Evolutionary conservation across 305 asterid species (phyloP), one percentile per base, ranked within the genome.

Genomic region (Vinca major): DNA sequence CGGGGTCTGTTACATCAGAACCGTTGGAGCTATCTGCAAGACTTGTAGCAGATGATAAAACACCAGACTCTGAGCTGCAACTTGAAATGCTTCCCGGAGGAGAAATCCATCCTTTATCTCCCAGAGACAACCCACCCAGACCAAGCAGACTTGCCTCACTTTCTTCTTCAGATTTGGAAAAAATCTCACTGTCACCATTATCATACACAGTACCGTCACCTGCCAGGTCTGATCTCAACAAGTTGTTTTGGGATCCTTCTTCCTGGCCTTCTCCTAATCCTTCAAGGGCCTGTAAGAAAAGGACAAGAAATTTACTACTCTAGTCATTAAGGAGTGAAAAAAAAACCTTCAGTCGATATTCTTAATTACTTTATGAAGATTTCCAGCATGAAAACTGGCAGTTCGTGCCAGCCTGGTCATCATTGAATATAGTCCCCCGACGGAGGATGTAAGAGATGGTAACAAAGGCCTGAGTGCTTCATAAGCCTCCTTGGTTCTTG

Each of bases 341-440:
- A 19, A 12, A 71, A 4, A 37, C 43, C 48, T 61, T 57, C 60
- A 68, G 53, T 4, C 41, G 53, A 50, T 47, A 62, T 45, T 19
- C 43, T 0, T 44, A 14, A 71, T 83, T 86, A 94, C 99, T 77
- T 94, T 94, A 80, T 94, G 98, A 76, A 94, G 98, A 81, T 94
- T 94, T 73, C 99, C 99, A 37, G 99, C 97, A 82, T 94, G 99
- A 79, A 91, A 85, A 88, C 96, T 77, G 37, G 99, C 97, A 71
- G 98, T 85, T 83, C 85, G 87, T 66, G 98, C 99, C 69, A 94
- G 90, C 80, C 86, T 79, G 79, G 85, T 89, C 83, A 91, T 66
- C 84, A 86, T 70, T 21, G 96, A 84, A 86, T 86, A 85, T 67
- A 94, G 89, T 77, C 90, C 99, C 88, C 81, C 75, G 71, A 88